Percentiles rank a stretch among this genome's conserved stretches.
Conservation (phyloP, 2,329 filamentous ascomycete species). For the Juglanconis sp. region DNA sequence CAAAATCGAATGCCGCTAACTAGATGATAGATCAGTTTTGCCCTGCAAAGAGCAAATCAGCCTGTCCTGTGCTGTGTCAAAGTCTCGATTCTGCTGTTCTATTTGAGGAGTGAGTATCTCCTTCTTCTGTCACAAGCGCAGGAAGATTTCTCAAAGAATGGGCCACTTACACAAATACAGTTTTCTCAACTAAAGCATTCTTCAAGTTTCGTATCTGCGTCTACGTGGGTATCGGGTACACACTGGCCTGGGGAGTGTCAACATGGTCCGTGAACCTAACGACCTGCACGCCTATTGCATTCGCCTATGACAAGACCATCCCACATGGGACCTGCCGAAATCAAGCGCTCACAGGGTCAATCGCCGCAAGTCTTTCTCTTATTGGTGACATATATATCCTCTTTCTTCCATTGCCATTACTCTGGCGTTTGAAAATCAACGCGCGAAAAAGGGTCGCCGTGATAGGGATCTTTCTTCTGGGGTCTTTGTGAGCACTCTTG, state of each 20-base stretch:
- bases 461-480: slow-evolving; percentile 15
- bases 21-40: slow-evolving; percentile 15
- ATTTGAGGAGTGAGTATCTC: slow-evolving; percentile 12
- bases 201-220: slow-evolving; percentile 15
- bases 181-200: no score
- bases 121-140: no score
- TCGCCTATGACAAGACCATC: slow-evolving; percentile 21
- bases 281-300: slow-evolving; percentile 19
- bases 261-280: slow-evolving; percentile 21
- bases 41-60: slow-evolving; percentile 20
- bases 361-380: slow-evolving; percentile 17
- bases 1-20: no score
- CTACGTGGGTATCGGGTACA: slow-evolving; percentile 18
- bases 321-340: slow-evolving; percentile 16
- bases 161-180: slow-evolving; percentile 11
- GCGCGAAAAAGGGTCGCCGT: slow-evolving; percentile 11
- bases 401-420: not conserved
- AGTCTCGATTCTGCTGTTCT: slow-evolving; percentile 22
- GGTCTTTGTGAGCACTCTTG: slow-evolving; percentile 8
- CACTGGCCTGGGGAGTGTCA: slow-evolving; percentile 19
- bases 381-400: slow-evolving; percentile 7
- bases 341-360: slow-evolving; percentile 18
- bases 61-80: slow-evolving; percentile 19
- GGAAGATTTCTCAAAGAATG: no score
- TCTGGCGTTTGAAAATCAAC: slow-evolving; percentile 14